phyloP scores from a whole-genome alignment of 2,329 filamentous ascomycete genomes.

The Anisogramma anomala region DNA sequence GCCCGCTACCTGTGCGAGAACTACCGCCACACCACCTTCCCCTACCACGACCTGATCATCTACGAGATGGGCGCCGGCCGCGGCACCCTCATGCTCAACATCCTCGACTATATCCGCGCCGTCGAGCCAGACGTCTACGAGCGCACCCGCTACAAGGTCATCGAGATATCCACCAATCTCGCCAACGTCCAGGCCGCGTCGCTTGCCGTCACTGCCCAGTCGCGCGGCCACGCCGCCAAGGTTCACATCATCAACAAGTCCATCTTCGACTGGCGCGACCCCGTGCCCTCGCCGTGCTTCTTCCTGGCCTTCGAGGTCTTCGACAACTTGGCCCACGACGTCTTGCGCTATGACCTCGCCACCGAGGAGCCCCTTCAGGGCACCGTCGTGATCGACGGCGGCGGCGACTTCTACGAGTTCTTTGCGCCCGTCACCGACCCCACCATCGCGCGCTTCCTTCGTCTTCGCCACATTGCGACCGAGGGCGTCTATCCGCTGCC shows the following conservation, averaged over 20 bases:
- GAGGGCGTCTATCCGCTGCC: constrained; percentile 52
- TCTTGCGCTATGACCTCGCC: constrained; percentile 74
- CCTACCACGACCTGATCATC: constrained; percentile 92
- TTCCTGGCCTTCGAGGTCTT: constrained; percentile 97
- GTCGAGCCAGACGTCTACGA: constrained; percentile 85
- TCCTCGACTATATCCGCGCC: constrained; percentile 89
- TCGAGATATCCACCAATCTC: constrained; percentile 81
- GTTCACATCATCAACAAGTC: constrained; percentile 92
- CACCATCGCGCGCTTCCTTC: constrained; percentile 68
- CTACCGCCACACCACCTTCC: constrained; percentile 87
- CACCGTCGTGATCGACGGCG: constrained; percentile 70
- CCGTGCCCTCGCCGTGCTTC: constrained; percentile 88
- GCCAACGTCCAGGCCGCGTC: constrained; percentile 66
- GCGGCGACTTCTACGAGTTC: constrained; percentile 91
- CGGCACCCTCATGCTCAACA: constrained; percentile 95
- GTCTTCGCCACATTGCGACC: constrained; percentile 70
- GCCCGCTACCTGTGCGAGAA: constrained; percentile 93
- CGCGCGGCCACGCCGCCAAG: constrained; percentile 66
- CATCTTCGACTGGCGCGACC: constrained; percentile 85
- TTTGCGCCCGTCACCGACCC: constrained; percentile 67
- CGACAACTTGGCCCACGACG: constrained; percentile 95
- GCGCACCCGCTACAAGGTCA: constrained; percentile 86
- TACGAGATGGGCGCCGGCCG: constrained; percentile 98
- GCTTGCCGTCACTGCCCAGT: constrained; percentile 52
- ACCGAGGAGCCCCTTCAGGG: constrained; percentile 81